Conservation (phyloP, 1,139 yeast species). For the Candida mesenterica region DNA sequence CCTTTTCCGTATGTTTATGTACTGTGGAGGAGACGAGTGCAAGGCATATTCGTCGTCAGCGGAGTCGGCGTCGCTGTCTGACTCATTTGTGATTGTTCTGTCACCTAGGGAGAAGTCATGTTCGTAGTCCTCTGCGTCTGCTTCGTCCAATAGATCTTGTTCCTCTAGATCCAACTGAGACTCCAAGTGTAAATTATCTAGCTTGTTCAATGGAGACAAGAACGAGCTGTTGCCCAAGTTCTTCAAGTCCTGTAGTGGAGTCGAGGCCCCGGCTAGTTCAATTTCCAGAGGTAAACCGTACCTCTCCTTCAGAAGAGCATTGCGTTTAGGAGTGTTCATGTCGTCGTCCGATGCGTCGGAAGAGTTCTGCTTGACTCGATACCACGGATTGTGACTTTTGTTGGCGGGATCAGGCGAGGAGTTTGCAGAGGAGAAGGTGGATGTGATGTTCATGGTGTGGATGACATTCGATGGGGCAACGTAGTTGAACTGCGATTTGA, state of each 20-base stretch:
- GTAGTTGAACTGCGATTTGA: slow-evolving; percentile 7
- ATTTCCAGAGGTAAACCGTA: slow-evolving; percentile 18
- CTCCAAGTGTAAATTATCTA: slow-evolving; percentile 17
- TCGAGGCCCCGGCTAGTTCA: slow-evolving; percentile 32
- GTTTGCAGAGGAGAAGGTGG: slow-evolving; percentile 4
- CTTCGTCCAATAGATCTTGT: slow-evolving; percentile 5
- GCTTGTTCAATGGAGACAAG: slow-evolving; percentile 31
- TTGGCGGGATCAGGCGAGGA: slow-evolving; percentile 5
- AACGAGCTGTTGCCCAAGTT: slow-evolving; percentile 28
- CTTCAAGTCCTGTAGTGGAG: slow-evolving; percentile 26
- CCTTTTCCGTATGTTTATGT: slow-evolving; percentile 18
- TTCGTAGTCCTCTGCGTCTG: slow-evolving; percentile 7
- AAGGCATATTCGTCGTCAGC: slow-evolving; percentile 10
- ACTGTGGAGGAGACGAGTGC: slow-evolving; percentile 16
- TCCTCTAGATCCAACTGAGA: slow-evolving; percentile 12
- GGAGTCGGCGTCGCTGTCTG: slow-evolving; percentile 16
- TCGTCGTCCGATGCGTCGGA: slow-evolving; percentile 20
- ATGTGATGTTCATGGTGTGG: slow-evolving; percentile 5
- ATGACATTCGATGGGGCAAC: slow-evolving; percentile 7
- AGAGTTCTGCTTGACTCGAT: slow-evolving; percentile 10
- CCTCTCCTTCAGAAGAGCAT: slow-evolving; percentile 5
- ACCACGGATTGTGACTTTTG: slow-evolving; percentile 12
- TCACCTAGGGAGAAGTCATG: slow-evolving; percentile 14
- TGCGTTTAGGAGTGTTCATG: slow-evolving; percentile 8
- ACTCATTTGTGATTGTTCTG: slow-evolving; percentile 17